Percentiles rank a stretch among this genome's conserved stretches.
These are phyloP conservation scores for Beauveria scarabaeidicola DNA, from an alignment of 2,329 filamentous ascomycete genomes.

Conservation along the genomic window DNA sequence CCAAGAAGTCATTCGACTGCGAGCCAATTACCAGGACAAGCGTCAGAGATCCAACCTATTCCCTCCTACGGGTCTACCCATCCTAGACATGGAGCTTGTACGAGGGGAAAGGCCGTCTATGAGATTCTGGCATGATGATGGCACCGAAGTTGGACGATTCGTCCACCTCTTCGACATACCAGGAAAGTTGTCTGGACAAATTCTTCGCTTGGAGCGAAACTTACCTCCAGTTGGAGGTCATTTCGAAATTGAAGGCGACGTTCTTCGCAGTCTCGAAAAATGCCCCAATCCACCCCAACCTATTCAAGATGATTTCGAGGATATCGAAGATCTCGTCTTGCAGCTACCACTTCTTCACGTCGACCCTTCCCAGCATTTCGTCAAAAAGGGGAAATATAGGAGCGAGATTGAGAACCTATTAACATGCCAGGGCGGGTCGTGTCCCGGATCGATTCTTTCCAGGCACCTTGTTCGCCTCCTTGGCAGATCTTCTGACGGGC, in stretches of 20 bases:
- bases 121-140: slow-evolving; percentile 14
- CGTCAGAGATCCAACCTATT: background rate
- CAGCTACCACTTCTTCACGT: slow-evolving; percentile 15
- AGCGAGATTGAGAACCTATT: slow-evolving; percentile 21
- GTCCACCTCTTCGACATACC: slow-evolving; percentile 17
- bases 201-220: slow-evolving; percentile 16
- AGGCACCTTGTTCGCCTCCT: background rate
- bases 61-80: background rate
- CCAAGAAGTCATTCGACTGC: background rate
- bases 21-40: background rate
- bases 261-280: too few species aligned
- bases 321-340: background rate
- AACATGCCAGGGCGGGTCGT: slow-evolving; percentile 16
- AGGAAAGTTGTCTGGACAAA: slow-evolving; percentile 18
- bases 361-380: slow-evolving; percentile 18
- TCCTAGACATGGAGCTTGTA: background rate
- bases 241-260: background rate
- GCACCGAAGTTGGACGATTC: slow-evolving; percentile 11
- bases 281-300: too few species aligned
- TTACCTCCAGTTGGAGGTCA: slow-evolving; percentile 10
- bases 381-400: slow-evolving; percentile 20
- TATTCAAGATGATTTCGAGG: background rate
- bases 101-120: background rate
- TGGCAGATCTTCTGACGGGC: background rate
- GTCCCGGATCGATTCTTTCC: background rate